A percentile compares a stretch with the other conserved stretches of the same genome.
Evolutionary conservation across 116 monocot genomes (phyloP).

Genomic region (Zostera marina): DNA sequence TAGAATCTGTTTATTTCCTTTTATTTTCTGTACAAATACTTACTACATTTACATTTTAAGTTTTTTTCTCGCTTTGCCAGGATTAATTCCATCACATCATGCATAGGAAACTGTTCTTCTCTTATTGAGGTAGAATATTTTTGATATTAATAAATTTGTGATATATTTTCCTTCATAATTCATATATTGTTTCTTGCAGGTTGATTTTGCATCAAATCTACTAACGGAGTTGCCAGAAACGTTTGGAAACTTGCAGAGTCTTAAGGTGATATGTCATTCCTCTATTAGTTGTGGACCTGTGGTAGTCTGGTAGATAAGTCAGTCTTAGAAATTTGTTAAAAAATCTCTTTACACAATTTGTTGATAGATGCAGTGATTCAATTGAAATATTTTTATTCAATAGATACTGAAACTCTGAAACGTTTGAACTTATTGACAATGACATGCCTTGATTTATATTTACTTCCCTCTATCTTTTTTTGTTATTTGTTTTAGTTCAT

Average conservation of each 20-base stretch:
- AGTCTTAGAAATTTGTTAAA: too few species aligned
- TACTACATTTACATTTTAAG: too few species aligned
- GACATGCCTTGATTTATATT: too few species aligned
- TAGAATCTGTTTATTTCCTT: too few species aligned
- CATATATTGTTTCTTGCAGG: constrained; percentile 22
- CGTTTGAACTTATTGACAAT: too few species aligned
- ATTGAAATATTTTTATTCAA: too few species aligned
- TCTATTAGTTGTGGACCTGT: background rate
- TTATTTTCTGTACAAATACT: too few species aligned
- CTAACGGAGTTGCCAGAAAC: constrained; percentile 61
- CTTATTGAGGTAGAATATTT: constrained; percentile 49
- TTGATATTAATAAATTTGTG: background rate
- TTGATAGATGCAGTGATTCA: too few species aligned
- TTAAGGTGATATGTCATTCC: constrained; percentile 35
- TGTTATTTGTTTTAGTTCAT: background rate
- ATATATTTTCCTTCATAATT: too few species aligned
- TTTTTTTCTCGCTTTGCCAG: constrained; percentile 22
- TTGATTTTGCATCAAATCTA: constrained; percentile 81
- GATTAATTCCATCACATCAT: constrained; percentile 45
- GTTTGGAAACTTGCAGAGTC: constrained; percentile 41
- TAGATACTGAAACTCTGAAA: too few species aligned
- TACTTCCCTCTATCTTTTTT: background rate
- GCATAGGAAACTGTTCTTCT: constrained; percentile 54
- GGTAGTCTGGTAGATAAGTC: background rate
- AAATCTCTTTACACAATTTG: too few species aligned